Percentiles rank a stretch among this genome's conserved stretches.
Conservation (phyloP, 257 asterid species). For the Eustoma russellianum region DNA sequence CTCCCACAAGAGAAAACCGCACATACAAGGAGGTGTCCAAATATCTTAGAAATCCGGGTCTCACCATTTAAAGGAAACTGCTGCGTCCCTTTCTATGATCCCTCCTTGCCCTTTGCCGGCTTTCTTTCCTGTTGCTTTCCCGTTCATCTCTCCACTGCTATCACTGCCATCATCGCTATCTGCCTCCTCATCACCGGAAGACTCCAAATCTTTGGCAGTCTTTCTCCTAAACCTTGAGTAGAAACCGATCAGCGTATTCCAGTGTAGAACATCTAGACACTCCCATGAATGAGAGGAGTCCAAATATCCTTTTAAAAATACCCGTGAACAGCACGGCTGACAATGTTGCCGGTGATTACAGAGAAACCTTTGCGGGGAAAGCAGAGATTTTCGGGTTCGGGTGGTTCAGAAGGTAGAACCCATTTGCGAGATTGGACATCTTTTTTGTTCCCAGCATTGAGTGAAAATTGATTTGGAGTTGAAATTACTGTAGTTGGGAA, state of each 20-base stretch:
- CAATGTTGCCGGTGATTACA: conserved; percentile 30
- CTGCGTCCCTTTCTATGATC: too few species aligned
- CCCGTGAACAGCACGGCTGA: conserved; percentile 56
- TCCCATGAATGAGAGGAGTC: neutral
- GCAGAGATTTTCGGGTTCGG: conserved; percentile 45
- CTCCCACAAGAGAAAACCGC: too few species aligned
- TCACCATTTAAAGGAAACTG: too few species aligned
- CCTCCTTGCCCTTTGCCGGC: conserved; percentile 52
- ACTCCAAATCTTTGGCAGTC: conserved; percentile 45
- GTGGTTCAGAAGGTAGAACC: conserved; percentile 34
- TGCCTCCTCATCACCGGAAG: conserved; percentile 43
- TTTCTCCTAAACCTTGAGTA: conserved; percentile 43
- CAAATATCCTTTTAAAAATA: conserved; percentile 32
- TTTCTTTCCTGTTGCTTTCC: conserved; percentile 21
- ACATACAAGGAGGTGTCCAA: too few species aligned
- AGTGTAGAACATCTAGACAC: conserved; percentile 42
- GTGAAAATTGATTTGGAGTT: conserved; percentile 1
- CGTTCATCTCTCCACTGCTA: conserved; percentile 38
- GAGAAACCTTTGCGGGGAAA: conserved; percentile 67
- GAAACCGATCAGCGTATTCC: conserved; percentile 55
- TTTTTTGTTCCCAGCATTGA: conserved; percentile 31
- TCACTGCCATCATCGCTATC: conserved; percentile 24
- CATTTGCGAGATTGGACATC: conserved; percentile 4
- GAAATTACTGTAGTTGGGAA: conserved; percentile 7
- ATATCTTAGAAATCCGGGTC: too few species aligned